These are phyloP conservation scores for Monotropa hypopitys DNA, from an alignment of 179 eudicot species.

Conservation along the genomic window DNA sequence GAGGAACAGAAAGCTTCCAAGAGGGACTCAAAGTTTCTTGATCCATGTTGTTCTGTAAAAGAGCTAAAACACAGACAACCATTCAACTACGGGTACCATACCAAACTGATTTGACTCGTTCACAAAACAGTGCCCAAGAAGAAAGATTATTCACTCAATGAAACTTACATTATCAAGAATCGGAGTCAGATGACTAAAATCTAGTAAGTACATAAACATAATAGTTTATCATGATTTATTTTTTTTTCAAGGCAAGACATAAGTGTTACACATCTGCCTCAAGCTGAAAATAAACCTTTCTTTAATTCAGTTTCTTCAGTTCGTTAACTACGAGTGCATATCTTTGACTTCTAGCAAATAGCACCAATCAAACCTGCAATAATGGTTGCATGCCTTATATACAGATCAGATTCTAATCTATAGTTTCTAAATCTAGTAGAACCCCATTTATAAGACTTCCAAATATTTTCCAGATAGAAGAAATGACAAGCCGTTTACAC, in stretches of 20 bases:
- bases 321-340: not conserved
- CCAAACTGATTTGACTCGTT: not conserved
- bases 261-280: not conserved
- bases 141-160: not conserved
- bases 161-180: not conserved
- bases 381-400: not conserved
- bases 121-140: not conserved
- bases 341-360: not conserved
- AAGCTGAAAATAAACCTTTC: not conserved
- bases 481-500: not conserved
- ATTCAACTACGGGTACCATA: slow-evolving; percentile 1
- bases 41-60: slow-evolving; percentile 24
- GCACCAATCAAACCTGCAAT: not conserved
- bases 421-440: not conserved
- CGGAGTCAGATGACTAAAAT: not conserved
- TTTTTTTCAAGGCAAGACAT: not conserved
- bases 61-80: slow-evolving; percentile 29
- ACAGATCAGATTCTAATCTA: not conserved
- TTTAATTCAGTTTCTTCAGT: not conserved
- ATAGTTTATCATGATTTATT: not conserved
- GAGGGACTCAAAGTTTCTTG: slow-evolving; percentile 54
- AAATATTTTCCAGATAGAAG: not conserved
- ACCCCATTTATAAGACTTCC: not conserved
- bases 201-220: not conserved
- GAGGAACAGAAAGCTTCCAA: slow-evolving; percentile 68